Base-by-base conservation (phyloP, 1,284 basidiomycete species). In the Cerioporus squamosus region DNA sequence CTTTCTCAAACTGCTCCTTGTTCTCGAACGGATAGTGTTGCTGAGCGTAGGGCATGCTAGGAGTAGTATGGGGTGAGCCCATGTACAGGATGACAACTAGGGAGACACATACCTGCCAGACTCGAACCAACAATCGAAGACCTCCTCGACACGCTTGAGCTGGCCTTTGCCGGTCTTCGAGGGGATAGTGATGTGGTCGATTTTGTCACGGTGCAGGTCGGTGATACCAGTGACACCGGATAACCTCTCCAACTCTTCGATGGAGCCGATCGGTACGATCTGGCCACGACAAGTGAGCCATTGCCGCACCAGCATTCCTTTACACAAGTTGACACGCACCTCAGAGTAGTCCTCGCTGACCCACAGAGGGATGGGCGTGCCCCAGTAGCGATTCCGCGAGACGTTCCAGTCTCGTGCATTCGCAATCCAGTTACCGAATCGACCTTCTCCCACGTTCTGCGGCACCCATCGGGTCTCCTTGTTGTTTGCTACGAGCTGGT, bases 71-170 rank as follows among this genome's bases (percentile, higher is more conserved):
- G 44, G 15, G 49, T 48, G 5, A 46, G 40, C 26, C 44, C 18
- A 14, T 17, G 22, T 29, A 36, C 24, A 36, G 2, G 2, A 29
- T 3, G 6, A 12, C 12, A 15, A 2, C 7, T 29, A 36, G 9
- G 29, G 23, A 18, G 6, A 20, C 33, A 64, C 82, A 60, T 65
- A 94, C 94, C 92, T 95, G 77, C 97, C 97, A 7, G 97, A 98
- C 79, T 99, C 97, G 74, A 99, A 99, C 97, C 97, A 99, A 74
- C 97, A 99, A 75, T 99, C 97, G 74, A 99, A 99, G 31, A 99
- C 95, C 75, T 98, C 97, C 61, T 98, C 94, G 18, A 98, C 84
- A 59, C 97, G 88, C 74, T 85, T 93, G 44, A 99, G 79, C 20
- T 78, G 75, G 20, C 97, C 97, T 71, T 96, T 97, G 62, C 96